phyloP scores from a whole-genome alignment of 2,329 filamentous ascomycete species.

The Scleromitrula shiraiana region DNA sequence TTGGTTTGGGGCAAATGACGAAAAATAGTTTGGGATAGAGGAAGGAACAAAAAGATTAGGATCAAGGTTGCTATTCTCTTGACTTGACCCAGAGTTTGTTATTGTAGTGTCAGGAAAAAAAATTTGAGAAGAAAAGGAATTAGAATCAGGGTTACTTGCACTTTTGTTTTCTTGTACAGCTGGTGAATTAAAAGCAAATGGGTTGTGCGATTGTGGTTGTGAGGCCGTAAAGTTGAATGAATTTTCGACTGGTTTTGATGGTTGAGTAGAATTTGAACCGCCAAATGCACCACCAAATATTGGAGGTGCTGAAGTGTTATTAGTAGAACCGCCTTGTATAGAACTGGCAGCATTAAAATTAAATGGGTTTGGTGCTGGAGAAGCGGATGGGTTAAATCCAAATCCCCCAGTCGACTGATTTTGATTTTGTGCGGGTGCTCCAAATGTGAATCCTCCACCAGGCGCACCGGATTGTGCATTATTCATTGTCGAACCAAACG shows the following conservation, averaged over 20 bases:
- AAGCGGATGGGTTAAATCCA: slow-evolving; percentile 3
- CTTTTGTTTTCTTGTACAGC: neutral
- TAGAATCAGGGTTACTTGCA: slow-evolving; percentile 6
- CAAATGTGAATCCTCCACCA: slow-evolving; percentile 3
- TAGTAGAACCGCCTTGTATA: slow-evolving; percentile 5
- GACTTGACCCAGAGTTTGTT: too few relatives aligned
- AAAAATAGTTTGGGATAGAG: too few relatives aligned
- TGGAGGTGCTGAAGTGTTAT: neutral
- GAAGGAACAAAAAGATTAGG: too few relatives aligned
- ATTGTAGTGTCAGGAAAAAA: neutral
- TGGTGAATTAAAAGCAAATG: neutral
- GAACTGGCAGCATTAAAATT: neutral
- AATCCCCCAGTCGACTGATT: neutral
- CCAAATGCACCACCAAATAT: slow-evolving; percentile 1
- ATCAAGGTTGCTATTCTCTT: too few relatives aligned
- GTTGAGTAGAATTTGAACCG: neutral
- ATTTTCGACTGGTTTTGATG: neutral
- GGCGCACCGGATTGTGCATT: neutral
- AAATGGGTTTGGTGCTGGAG: neutral
- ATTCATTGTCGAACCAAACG: neutral
- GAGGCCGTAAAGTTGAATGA: slow-evolving; percentile 2
- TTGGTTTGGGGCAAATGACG: too few relatives aligned
- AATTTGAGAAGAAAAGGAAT: neutral
- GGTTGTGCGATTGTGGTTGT: neutral
- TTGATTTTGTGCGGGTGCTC: neutral